phyloP scores from a whole-genome alignment of 2,329 filamentous ascomycete genomes.

The Microsporum canis region DNA sequence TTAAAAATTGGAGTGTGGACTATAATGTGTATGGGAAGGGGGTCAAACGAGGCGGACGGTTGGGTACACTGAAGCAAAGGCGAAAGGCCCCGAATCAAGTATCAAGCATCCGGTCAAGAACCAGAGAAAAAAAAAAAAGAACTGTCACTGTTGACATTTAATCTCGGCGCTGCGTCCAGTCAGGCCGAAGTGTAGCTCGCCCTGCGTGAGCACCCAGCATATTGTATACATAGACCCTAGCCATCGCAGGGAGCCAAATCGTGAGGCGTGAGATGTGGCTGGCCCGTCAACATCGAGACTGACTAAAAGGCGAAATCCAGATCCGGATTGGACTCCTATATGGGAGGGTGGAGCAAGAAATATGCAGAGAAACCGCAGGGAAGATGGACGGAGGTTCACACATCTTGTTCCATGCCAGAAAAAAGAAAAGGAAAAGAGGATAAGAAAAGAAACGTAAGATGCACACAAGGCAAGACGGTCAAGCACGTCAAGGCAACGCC shows the following conservation, averaged over 20 bases:
- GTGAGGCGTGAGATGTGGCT: slow-evolving; percentile 2
- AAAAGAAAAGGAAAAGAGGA: slow-evolving; percentile 3
- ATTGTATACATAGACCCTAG: not conserved
- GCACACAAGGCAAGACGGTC: not conserved
- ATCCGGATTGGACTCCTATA: not conserved
- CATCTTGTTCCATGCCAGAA: slow-evolving; percentile 4
- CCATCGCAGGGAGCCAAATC: slow-evolving; percentile 1
- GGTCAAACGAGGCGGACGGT: slow-evolving; percentile 1
- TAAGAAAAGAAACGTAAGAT: not conserved
- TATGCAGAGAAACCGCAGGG: slow-evolving; percentile 3
- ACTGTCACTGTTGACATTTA: not conserved
- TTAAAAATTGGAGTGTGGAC: not conserved
- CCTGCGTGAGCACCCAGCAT: slow-evolving; percentile 1
- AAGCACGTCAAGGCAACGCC: not conserved
- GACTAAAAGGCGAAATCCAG: not conserved
- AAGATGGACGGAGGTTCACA: slow-evolving; percentile 4
- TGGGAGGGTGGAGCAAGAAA: not conserved
- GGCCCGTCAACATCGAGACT: not conserved
- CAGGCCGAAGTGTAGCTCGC: not conserved
- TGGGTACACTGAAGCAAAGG: slow-evolving; percentile 1
- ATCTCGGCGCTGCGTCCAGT: slow-evolving; percentile 3
- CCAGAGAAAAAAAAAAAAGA: not conserved
- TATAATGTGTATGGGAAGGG: not conserved
- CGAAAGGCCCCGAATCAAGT: not conserved
- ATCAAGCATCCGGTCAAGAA: not conserved